Conservation (phyloP, 495 filamentous ascomycete species). For the Hypoxylon trugodes region DNA sequence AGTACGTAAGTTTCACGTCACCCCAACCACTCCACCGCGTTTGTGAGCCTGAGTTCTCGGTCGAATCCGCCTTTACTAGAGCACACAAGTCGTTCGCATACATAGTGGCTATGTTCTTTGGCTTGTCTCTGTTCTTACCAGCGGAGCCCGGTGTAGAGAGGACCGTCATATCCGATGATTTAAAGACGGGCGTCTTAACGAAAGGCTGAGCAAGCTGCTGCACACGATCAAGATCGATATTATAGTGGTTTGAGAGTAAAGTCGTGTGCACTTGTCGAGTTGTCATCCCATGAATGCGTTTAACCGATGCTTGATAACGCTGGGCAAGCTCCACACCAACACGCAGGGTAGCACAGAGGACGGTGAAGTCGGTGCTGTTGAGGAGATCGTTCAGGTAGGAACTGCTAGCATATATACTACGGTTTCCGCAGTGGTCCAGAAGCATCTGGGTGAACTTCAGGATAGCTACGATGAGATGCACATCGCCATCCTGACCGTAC, state of each 20-base stretch:
- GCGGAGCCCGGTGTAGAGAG: constrained; percentile 53
- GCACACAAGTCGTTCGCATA: constrained; percentile 82
- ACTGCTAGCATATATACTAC: constrained; percentile 95
- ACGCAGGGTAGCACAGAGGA: constrained; percentile 77
- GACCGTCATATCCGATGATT: constrained; percentile 50
- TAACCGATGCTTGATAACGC: constrained; percentile 87
- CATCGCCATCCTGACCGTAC: constrained; percentile 77
- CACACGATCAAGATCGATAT: constrained; percentile 89
- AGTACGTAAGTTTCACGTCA: constrained; percentile 58
- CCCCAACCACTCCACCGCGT: constrained; percentile 58
- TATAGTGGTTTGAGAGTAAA: constrained; percentile 87
- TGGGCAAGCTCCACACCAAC: constrained; percentile 85
- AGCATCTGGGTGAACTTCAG: constrained; percentile 86
- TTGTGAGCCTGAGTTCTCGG: constrained; percentile 42
- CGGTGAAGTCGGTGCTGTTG: constrained; percentile 80
- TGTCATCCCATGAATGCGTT: constrained; percentile 65
- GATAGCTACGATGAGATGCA: constrained; percentile 78
- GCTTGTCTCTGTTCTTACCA: constrained; percentile 79
- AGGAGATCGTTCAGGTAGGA: constrained; percentile 83
- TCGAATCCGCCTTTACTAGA: constrained; percentile 62
- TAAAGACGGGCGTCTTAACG: constrained; percentile 65
- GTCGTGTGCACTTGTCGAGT: constrained; percentile 71
- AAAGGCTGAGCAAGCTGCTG: constrained; percentile 85
- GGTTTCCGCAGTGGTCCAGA: constrained; percentile 93
- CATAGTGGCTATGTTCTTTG: constrained; percentile 59